phyloP scores from a whole-genome alignment of 202 grass and related monocot species.

The Zoysia matrella region DNA sequence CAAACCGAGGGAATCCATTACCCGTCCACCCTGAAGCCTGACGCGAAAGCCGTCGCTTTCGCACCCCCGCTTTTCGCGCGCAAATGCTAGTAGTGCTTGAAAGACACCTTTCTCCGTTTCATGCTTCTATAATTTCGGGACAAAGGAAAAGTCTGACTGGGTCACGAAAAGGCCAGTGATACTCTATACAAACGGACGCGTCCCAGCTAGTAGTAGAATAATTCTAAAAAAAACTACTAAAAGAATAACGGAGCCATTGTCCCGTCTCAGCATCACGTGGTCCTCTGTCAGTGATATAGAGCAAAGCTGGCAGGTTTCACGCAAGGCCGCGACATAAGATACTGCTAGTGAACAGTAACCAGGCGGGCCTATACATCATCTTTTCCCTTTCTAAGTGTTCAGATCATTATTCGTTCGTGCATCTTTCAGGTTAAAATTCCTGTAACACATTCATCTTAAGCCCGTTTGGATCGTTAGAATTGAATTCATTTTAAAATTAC shows the following conservation, averaged over 20 bases:
- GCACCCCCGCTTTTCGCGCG: constrained; percentile 4
- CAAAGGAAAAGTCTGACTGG: not conserved
- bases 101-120: not conserved
- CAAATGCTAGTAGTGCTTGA: no score
- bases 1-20: constrained; percentile 26
- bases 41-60: constrained; percentile 37
- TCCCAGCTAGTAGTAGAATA: not conserved
- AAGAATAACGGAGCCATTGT: constrained; percentile 41
- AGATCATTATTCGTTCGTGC: not conserved
- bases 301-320: constrained; percentile 32
- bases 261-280: constrained; percentile 38
- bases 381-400: not conserved
- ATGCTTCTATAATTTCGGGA: constrained; percentile 10
- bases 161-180: constrained; percentile 15
- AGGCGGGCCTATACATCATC: no score
- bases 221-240: not conserved
- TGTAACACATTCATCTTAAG: no score
- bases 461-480: no score
- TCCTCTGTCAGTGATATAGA: not conserved
- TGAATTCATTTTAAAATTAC: no score
- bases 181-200: constrained; percentile 14
- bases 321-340: not conserved
- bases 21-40: not conserved
- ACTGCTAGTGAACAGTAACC: not conserved
- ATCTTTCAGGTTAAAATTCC: not conserved